phyloP scores from a whole-genome alignment of 192 early-diverging fungal species.

The Chytriomyces confervae region DNA sequence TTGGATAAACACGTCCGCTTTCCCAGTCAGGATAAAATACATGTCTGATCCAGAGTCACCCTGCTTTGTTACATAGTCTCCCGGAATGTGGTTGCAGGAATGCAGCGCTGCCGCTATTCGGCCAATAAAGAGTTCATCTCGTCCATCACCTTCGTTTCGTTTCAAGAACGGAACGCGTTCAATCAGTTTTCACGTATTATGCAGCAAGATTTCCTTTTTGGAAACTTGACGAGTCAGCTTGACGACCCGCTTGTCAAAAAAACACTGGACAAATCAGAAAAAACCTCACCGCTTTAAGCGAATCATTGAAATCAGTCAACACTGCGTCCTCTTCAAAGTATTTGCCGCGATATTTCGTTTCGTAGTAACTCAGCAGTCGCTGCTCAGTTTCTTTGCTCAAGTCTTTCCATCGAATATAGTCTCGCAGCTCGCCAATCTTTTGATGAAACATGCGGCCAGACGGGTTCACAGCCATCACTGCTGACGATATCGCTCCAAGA shows the following conservation, averaged over 20 bases:
- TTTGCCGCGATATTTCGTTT: slow-evolving; percentile 37
- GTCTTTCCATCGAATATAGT: slow-evolving; percentile 39
- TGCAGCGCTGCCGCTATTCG: slow-evolving; percentile 25
- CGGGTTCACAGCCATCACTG: too few species aligned
- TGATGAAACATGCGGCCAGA: slow-evolving; percentile 1
- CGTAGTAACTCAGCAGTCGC: slow-evolving; percentile 37
- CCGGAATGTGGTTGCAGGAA: slow-evolving; percentile 32
- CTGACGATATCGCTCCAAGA: too few species aligned
- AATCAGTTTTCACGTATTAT: slow-evolving; percentile 32
- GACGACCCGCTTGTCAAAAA: not conserved
- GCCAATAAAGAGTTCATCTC: slow-evolving; percentile 34
- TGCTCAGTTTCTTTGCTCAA: slow-evolving; percentile 13
- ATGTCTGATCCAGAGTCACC: slow-evolving; percentile 49
- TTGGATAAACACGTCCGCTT: slow-evolving; percentile 43
- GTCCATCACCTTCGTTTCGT: slow-evolving; percentile 20
- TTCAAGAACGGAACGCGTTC: slow-evolving; percentile 36
- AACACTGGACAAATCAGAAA: not conserved
- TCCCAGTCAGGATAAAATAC: slow-evolving; percentile 54
- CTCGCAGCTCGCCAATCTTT: slow-evolving; percentile 56
- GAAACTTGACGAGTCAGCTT: too few species aligned
- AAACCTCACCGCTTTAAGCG: slow-evolving; percentile 36
- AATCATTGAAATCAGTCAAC: slow-evolving; percentile 36
- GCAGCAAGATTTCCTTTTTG: slow-evolving; percentile 34
- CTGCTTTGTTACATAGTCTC: slow-evolving; percentile 29
- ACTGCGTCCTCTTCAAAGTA: slow-evolving; percentile 39